phyloP scores from a whole-genome alignment of 139 green algal species.

The Zygnema cylindricum region DNA sequence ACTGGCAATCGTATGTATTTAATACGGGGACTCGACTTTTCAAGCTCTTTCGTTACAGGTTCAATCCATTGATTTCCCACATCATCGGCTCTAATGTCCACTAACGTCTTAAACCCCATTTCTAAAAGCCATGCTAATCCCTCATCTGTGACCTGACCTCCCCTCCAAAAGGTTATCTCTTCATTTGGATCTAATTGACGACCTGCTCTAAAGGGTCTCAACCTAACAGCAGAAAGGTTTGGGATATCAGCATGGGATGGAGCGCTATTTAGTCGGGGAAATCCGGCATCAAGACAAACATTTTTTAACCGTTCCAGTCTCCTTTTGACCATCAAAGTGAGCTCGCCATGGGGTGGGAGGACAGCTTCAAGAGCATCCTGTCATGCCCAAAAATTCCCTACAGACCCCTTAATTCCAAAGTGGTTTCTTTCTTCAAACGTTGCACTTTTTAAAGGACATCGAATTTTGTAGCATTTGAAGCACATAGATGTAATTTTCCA shows the following conservation, averaged over 20 bases:
- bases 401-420: not conserved
- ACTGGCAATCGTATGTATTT: conserved; percentile 9
- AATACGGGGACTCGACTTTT: not conserved
- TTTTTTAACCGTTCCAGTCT: conserved; percentile 42
- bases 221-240: conserved; percentile 52
- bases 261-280: conserved; percentile 19
- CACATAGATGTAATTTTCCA: too few relatives aligned
- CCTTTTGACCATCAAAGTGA: conserved; percentile 26
- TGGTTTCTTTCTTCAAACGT: not conserved
- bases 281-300: conserved; percentile 50
- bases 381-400: too few relatives aligned
- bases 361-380: conserved; percentile 17
- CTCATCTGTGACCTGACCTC: conserved; percentile 45
- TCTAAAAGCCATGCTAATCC: conserved; percentile 53
- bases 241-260: conserved; percentile 48
- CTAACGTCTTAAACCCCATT: conserved; percentile 41
- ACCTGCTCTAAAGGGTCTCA: conserved; percentile 18
- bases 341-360: not conserved
- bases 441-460: not conserved
- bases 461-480: too few relatives aligned
- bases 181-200: conserved; percentile 3
- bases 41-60: conserved; percentile 2
- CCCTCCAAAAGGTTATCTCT: conserved; percentile 48
- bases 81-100: conserved; percentile 45
- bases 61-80: conserved; percentile 22